Evolutionary conservation across 306 rosid species (phyloP).

Genomic region (Cyclanthera cordifolia): DNA sequence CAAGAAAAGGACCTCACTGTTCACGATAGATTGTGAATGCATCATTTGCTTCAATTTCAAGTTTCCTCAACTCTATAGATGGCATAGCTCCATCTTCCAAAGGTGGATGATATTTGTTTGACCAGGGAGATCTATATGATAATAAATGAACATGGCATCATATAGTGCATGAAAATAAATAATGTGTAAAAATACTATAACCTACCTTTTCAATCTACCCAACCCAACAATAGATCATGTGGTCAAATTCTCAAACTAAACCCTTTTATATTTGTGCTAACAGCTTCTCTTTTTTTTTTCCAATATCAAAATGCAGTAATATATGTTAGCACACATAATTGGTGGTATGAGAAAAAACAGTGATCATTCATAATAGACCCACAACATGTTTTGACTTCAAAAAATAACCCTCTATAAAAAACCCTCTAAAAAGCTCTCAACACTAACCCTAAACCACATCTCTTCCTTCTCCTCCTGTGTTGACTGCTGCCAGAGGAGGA

Average conservation of each 20-base stretch:
- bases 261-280: not conserved
- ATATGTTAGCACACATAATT: not conserved
- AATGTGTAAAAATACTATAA: not conserved
- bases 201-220: not conserved
- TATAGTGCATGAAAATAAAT: not conserved
- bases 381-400: no score
- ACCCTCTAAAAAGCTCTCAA: no score
- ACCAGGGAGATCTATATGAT: slow-evolving; percentile 82
- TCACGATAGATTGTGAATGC: slow-evolving; percentile 89
- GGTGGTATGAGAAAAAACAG: not conserved
- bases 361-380: not conserved
- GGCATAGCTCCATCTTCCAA: slow-evolving; percentile 84
- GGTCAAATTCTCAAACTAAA: not conserved
- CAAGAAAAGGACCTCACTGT: slow-evolving; percentile 99
- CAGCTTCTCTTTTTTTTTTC: not conserved
- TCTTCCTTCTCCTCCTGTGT: no score
- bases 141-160: slow-evolving; percentile 2
- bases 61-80: slow-evolving; percentile 65
- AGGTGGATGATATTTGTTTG: slow-evolving; percentile 74
- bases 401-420: no score
- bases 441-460: no score
- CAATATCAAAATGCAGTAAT: not conserved
- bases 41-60: slow-evolving; percentile 89
- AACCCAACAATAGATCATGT: not conserved
- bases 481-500: no score